Evolutionary conservation across 2,329 filamentous ascomycete species (phyloP).

Genomic region (Aspergillus glaucus): DNA sequence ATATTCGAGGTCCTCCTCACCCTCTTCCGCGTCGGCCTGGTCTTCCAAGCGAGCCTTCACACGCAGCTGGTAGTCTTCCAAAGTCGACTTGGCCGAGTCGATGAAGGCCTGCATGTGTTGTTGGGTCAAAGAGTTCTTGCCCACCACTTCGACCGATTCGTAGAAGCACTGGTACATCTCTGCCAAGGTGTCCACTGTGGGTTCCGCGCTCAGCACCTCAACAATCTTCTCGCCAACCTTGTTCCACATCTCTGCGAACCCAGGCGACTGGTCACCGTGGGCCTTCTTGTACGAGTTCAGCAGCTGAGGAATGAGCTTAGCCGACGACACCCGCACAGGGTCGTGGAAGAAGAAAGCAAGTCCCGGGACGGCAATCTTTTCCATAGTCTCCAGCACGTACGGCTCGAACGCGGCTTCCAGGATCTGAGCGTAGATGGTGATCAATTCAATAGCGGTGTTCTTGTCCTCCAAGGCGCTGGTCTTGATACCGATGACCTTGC

Average conservation of each 20-base stretch:
- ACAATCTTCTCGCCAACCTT: conserved; percentile 83
- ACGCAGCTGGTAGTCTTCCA: conserved; percentile 88
- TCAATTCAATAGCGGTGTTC: conserved; percentile 97
- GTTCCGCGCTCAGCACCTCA: conserved; percentile 87
- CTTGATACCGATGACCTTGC: conserved; percentile 97
- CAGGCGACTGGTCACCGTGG: conserved; percentile 71
- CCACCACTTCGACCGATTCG: conserved; percentile 90
- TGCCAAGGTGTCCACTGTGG: conserved; percentile 88
- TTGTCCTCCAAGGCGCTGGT: conserved; percentile 97
- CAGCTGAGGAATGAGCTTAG: conserved; percentile 88
- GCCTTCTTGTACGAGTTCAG: conserved; percentile 91
- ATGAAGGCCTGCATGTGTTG: conserved; percentile 85
- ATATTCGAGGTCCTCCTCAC: conserved; percentile 82
- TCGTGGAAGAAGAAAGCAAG: conserved; percentile 99
- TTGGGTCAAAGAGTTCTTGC: conserved; percentile 70
- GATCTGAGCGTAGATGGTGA: conserved; percentile 94
- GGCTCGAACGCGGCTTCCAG: conserved; percentile 88
- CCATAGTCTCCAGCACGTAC: conserved; percentile 88
- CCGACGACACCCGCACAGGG: conserved; percentile 88
- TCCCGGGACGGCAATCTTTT: conserved; percentile 89
- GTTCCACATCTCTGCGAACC: conserved; percentile 77
- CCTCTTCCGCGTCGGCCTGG: conserved; percentile 74
- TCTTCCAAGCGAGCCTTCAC: conserved; percentile 81
- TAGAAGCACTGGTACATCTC: conserved; percentile 99
- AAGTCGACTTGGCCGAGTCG: conserved; percentile 72